Conservation (phyloP, 116 monocot genomes). For the Trichopus zeylanicus region DNA sequence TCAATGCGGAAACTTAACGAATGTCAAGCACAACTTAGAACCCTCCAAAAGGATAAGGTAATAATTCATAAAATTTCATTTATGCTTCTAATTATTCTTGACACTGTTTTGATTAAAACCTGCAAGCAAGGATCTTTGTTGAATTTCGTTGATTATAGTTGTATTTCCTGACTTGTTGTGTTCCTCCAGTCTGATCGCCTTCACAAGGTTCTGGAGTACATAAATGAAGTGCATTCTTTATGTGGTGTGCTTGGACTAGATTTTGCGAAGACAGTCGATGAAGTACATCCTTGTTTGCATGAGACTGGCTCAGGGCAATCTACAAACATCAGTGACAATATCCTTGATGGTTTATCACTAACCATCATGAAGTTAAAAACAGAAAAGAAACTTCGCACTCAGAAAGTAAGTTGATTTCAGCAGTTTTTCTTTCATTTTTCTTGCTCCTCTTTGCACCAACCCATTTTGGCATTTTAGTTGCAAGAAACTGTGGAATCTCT, state of each 20-base stretch:
- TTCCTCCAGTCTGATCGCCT: slow-evolving; percentile 72
- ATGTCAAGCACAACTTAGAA: slow-evolving; percentile 51
- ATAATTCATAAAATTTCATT: no score
- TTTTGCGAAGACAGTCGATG: slow-evolving; percentile 60
- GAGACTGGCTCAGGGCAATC: slow-evolving; percentile 31
- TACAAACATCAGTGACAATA: slow-evolving; percentile 75
- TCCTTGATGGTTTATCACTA: slow-evolving; percentile 59
- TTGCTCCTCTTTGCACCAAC: background rate
- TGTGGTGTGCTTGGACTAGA: slow-evolving; percentile 76
- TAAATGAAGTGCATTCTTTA: slow-evolving; percentile 75
- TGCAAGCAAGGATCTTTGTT: no score
- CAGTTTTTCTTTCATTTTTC: background rate
- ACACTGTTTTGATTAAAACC: no score
- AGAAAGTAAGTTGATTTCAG: slow-evolving; percentile 39
- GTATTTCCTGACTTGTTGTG: background rate
- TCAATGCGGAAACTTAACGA: slow-evolving; percentile 70
- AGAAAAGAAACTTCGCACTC: slow-evolving; percentile 47
- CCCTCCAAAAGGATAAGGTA: slow-evolving; percentile 94
- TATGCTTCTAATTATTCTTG: no score
- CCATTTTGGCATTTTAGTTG: slow-evolving; percentile 29
- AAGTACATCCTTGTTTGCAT: slow-evolving; percentile 82
- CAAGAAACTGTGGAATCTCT: slow-evolving; percentile 40
- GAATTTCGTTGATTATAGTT: no score
- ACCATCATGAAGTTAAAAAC: slow-evolving; percentile 44
- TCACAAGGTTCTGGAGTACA: slow-evolving; percentile 61